Base-by-base conservation (phyloP, 2,329 filamentous ascomycete species). In the Hysterium pulicare region DNA sequence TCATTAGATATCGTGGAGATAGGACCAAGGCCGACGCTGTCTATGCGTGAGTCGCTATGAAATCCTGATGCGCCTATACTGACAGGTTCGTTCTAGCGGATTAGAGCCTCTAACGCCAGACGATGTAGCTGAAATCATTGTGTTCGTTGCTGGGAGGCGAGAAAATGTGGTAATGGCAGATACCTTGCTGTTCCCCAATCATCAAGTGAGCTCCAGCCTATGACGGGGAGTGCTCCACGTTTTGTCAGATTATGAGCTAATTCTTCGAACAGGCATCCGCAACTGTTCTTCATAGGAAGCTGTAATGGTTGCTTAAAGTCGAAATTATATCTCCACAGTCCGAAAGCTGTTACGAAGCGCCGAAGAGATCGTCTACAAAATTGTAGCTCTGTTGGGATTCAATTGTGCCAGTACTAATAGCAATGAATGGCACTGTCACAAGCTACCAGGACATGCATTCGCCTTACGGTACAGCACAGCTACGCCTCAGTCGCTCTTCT, bases 151-250 rank as follows among this genome's bases (percentile, higher is more conserved):
- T 8, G 83, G 85, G 6, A 78, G 89, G 52, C 78, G 84, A 49
- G 87, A 95, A 69, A 95, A 95, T 61, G 87, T 95, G 5, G 87
- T 95, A 22, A 70, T 95, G 50, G 89, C 90, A 11, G 89, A 95
- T 66, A 85, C 86, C 3, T 69, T 95, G 45, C 72, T 95, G 43
- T 94, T 84, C 68, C 90, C 90, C 3, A 90, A 82, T 54, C 87
- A 94, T 62, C 89, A 95, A 78, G 88, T 87, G 66, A 66, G 74
- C n/a, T n/a, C n/a, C n/a, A n/a, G n/a, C n/a, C n/a, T n/a, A n/a
- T n/a, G n/a, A n/a, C n/a, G n/a, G n/a, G n/a, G n/a, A n/a, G n/a
- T n/a, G n/a, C n/a, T n/a, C n/a, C n/a, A n/a, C n/a, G n/a, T n/a
- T 61, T 23, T 40, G 35, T 9, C 37, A 15, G 28, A 45, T 5